Conservation (phyloP, 345 rosid species). For the Acer negundo region DNA sequence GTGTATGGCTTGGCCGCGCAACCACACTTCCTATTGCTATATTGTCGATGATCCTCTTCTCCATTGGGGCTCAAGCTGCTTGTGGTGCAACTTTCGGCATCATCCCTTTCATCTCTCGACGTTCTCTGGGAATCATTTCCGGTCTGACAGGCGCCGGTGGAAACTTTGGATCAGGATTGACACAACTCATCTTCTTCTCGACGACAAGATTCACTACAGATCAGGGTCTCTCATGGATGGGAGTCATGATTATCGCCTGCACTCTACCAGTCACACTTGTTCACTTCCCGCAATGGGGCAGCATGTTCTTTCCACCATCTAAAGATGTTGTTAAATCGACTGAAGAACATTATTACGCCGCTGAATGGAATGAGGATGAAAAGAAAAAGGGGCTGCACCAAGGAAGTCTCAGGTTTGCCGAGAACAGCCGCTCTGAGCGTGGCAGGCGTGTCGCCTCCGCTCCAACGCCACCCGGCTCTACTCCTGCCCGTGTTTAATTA, state of each 20-base stretch:
- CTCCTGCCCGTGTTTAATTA: constrained; percentile 48
- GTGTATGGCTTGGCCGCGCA: constrained; percentile 75
- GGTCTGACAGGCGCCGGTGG: constrained; percentile 83
- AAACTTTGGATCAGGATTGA: constrained; percentile 79
- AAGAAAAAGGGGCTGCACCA: constrained; percentile 56
- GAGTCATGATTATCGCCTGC: constrained; percentile 62
- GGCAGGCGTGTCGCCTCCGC: constrained; percentile 49
- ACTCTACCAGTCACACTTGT: constrained; percentile 64
- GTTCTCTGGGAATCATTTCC: constrained; percentile 74
- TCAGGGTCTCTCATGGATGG: constrained; percentile 67
- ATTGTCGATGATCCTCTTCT: constrained; percentile 75
- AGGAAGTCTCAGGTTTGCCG: constrained; percentile 69
- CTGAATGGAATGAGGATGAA: constrained; percentile 77
- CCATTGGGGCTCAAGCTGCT: constrained; percentile 77
- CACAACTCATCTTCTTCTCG: constrained; percentile 68
- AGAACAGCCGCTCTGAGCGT: constrained; percentile 73
- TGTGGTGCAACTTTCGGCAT: constrained; percentile 85
- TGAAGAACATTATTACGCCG: constrained; percentile 58
- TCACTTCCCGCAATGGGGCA: constrained; percentile 84
- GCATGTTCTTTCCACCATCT: constrained; percentile 67
- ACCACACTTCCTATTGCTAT: constrained; percentile 67
- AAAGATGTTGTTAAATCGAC: constrained; percentile 40
- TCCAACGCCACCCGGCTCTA: constrained; percentile 45
- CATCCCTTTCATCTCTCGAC: constrained; percentile 72
- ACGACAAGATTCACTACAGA: constrained; percentile 52